phyloP scores from a whole-genome alignment of 306 rosid species.

The Potentilla sterilis region DNA sequence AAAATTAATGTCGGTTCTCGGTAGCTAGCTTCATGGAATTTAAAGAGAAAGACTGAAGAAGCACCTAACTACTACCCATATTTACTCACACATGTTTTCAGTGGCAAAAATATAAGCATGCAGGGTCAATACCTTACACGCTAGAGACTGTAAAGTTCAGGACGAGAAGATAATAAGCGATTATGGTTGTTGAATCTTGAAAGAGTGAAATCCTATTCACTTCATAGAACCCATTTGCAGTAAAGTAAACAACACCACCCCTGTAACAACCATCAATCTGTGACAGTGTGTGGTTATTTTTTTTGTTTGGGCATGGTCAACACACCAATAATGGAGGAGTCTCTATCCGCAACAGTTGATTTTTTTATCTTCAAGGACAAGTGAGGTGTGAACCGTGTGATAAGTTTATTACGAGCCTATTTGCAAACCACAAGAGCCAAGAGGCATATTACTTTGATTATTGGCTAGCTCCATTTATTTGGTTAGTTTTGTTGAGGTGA shows the following conservation, averaged over 20 bases:
- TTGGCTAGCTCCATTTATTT: background rate
- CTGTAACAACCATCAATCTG: background rate
- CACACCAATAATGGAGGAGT: slow-evolving; percentile 6
- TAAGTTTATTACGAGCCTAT: background rate
- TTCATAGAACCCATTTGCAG: background rate
- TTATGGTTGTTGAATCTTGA: background rate
- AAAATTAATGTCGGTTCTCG: slow-evolving; percentile 24
- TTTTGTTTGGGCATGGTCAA: background rate
- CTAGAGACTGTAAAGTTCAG: background rate
- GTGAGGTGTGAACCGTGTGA: background rate
- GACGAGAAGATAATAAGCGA: background rate
- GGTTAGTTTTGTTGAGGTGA: background rate
- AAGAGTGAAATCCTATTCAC: background rate
- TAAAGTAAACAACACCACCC: background rate
- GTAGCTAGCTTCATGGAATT: slow-evolving; percentile 19
- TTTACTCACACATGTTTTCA: background rate
- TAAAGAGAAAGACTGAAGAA: background rate
- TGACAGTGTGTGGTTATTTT: background rate
- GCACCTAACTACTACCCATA: background rate
- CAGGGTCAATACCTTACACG: background rate
- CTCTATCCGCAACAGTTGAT: background rate
- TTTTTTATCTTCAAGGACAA: background rate
- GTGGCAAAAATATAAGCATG: background rate
- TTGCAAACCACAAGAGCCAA: background rate
- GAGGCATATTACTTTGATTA: background rate